These are phyloP conservation scores for Tetrahymena elliotti DNA, from an alignment of 73 alveolate species.

Conservation along the genomic window DNA sequence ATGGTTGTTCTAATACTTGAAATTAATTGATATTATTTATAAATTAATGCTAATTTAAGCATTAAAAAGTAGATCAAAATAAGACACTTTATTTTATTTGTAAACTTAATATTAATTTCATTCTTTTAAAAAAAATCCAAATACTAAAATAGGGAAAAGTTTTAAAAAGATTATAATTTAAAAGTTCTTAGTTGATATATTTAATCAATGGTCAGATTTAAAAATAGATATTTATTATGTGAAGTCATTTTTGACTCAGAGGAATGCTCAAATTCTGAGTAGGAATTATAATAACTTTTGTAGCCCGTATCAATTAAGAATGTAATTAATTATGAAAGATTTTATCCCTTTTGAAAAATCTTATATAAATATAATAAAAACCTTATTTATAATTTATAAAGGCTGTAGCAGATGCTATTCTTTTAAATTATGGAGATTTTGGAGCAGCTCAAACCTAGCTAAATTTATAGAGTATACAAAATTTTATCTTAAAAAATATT, in stretches of 20 bases:
- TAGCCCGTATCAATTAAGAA: neutral
- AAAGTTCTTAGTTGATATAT: neutral
- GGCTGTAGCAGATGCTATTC: neutral
- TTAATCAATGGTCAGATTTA: constrained; percentile 30
- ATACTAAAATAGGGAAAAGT: neutral
- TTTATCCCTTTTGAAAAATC: neutral
- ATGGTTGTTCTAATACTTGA: no score
- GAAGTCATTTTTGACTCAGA: constrained; percentile 4
- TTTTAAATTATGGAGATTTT: constrained; percentile 20
- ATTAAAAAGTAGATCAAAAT: neutral
- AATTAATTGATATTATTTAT: no score
- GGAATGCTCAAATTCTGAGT: neutral
- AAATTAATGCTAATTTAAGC: neutral
- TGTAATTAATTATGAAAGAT: neutral
- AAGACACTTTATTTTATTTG: neutral
- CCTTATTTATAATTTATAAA: neutral
- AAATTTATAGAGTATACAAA: neutral
- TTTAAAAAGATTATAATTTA: no score
- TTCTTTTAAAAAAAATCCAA: no score
- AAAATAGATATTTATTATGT: constrained; percentile 28
- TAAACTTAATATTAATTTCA: neutral
- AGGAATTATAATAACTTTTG: neutral
- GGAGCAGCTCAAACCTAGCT: constrained; percentile 4
- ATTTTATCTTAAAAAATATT: neutral
- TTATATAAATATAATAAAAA: no score